Base-by-base conservation (phyloP, 805 yeast genomes). In the Ogataea ganodermae region DNA sequence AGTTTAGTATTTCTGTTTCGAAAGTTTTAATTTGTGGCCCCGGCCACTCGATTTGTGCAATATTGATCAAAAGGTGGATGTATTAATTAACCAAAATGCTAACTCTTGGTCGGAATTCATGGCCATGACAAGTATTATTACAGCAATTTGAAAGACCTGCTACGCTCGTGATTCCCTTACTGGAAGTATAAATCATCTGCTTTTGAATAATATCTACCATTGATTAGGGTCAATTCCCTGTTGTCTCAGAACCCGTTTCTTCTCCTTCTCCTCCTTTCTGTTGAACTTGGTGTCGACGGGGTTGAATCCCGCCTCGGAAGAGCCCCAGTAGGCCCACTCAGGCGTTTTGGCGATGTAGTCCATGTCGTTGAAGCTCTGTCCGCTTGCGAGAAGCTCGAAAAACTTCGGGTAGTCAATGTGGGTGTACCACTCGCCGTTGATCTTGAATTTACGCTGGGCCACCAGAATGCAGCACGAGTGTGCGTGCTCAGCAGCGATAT, bases 401-500 rank as follows among this genome's bases (percentile, higher is more conserved):
- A 85, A 90, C 50, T 71, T 80, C 3, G 80, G 77, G 63, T 90
- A 91, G 66, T 90, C 86, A 45, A 90, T 90, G 63, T 90, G 97
- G 1, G 97, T 90, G 65, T 80, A 77, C 97, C 97, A 90, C 55
- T 76, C 79, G 27, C 78, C 84, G 61, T 85, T 67, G 48, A 83
- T 81, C 52, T 79, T 73, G 73, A 89, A 90, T 59, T 82, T 80
- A 32, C 72, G 73, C 54, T 84, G 85, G 0, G 96, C 97, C 57
- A 91, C 80, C 55, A 90, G 72, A 16, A 91, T 85, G 71, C 97
- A 91, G 69, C 96, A 91, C 2, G 96, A 86, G 64, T 90, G 97
- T 0, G 96, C 96, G 65, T 90, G 97, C 66, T 91, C 97, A 0
- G 97, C 96, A 9, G 97, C 96, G 49, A 90, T 73, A 39, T 82